These are phyloP conservation scores for Trifolium pratense DNA, from an alignment of 306 rosid species.

Conservation along the genomic window DNA sequence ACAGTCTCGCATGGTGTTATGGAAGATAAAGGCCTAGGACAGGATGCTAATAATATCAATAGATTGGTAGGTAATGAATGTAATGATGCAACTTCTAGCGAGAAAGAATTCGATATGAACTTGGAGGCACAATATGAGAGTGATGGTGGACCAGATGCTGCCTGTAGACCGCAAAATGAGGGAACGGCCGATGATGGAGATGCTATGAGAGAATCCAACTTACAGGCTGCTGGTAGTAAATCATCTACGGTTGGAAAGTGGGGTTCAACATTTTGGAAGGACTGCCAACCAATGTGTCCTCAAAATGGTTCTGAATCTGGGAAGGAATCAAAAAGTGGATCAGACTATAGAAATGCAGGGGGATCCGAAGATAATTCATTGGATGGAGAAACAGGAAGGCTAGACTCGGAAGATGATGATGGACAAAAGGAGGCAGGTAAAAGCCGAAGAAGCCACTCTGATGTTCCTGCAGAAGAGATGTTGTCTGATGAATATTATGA, in stretches of 20 bases:
- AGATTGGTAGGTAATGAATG: slow-evolving; percentile 66
- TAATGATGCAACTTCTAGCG: slow-evolving; percentile 65
- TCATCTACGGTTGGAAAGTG: slow-evolving; percentile 71
- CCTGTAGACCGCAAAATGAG: slow-evolving; percentile 64
- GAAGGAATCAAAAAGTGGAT: slow-evolving; percentile 78
- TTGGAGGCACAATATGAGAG: slow-evolving; percentile 78
- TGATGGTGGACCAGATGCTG: slow-evolving; percentile 68
- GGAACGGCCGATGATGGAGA: slow-evolving; percentile 56
- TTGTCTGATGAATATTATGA: slow-evolving; percentile 98
- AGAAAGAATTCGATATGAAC: slow-evolving; percentile 84
- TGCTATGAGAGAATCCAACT: slow-evolving; percentile 56
- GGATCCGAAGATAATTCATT: slow-evolving; percentile 74
- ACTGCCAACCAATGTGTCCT: slow-evolving; percentile 76
- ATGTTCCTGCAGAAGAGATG: slow-evolving; percentile 94
- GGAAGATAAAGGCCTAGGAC: slow-evolving; percentile 76
- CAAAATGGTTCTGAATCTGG: slow-evolving; percentile 82
- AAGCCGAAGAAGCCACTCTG: slow-evolving; percentile 72
- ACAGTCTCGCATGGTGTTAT: slow-evolving; percentile 68
- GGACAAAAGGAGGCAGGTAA: slow-evolving; percentile 62
- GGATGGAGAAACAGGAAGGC: slow-evolving; percentile 71
- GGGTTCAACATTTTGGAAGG: slow-evolving; percentile 99
- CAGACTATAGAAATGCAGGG: slow-evolving; percentile 65
- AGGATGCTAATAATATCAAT: slow-evolving; percentile 57
- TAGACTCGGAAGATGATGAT: slow-evolving; percentile 82
- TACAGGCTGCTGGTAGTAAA: slow-evolving; percentile 69